Evolutionary conservation across 306 rosid genomes (phyloP), one percentile per base, ranked within the genome.

Genomic region (Corylus avellana): DNA sequence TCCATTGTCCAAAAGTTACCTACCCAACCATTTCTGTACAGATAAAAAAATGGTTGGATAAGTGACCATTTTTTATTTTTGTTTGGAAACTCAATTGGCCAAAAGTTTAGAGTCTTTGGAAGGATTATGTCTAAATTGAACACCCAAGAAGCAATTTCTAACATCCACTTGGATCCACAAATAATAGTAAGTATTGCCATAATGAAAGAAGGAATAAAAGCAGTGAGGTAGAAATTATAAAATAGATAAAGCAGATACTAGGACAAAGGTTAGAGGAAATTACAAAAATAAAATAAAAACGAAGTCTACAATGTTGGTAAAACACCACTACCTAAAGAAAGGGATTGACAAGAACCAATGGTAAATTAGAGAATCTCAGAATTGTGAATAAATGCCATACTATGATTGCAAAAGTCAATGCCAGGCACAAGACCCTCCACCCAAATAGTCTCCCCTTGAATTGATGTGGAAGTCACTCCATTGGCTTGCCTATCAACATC

Each of bases 401-500:
- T 97, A 75, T 95, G 99, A 88, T 93, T 95, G 84, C 99, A 91
- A 81, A 95, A 93, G 87, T 95, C 99, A 84, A 95, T 87, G 73
- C 93, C 99, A 55, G 99, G 99, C 73, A 93, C 96, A 90, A 93
- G 97, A 85, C 99, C 99, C 89, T 95, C 98, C 78, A 93, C 99
- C 92, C 96, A 95, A 63, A 95, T 87, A 74, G 87, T 89, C 77
- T 85, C 94, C 75, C 78, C 88, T 80, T 85, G 84, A 3, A 56
- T 53, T 37, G 88, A 72, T 51, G 35, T 77, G 77, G 81, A 75
- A 46, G 86, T 66, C 75, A 42, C 85, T 87, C 80, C 87, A 76
- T 76, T 72, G 79, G 76, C 84, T 79, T 80, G 86, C 80, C 64
- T 81, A 74, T 85, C 82, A 59, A 51, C 74, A 74, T 76, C 70